Conservation (phyloP, 257 asterid genomes). For the Orobanche coerulescens region DNA sequence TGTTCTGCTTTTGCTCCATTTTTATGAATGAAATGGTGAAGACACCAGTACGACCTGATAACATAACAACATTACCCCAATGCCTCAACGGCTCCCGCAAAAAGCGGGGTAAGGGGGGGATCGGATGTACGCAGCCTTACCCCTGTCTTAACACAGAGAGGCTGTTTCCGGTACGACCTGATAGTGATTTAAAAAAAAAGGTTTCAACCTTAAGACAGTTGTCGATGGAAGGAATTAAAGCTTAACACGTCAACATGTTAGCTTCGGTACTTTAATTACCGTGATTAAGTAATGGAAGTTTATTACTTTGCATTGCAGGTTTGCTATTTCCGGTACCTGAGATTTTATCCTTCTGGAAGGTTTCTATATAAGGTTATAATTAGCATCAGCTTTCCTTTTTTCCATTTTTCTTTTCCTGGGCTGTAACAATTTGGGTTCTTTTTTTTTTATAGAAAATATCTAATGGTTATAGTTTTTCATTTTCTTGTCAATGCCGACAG, state of each 20-base stretch:
- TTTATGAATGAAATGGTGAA: background rate
- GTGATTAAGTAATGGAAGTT: background rate
- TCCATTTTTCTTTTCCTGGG: slow-evolving; percentile 3
- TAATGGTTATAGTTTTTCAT: slow-evolving; percentile 1
- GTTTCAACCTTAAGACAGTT: too few species aligned
- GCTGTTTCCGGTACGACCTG: too few species aligned
- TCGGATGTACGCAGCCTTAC: too few species aligned
- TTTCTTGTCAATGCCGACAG: slow-evolving; percentile 30
- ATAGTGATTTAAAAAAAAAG: too few species aligned
- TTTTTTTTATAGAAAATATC: background rate
- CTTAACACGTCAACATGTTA: too few species aligned
- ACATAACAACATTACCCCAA: too few species aligned
- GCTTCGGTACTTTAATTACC: background rate
- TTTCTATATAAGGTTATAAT: slow-evolving; percentile 71
- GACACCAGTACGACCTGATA: background rate
- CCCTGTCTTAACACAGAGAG: too few species aligned
- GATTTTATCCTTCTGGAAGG: slow-evolving; percentile 93
- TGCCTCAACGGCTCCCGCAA: too few species aligned
- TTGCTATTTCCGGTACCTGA: slow-evolving; percentile 85
- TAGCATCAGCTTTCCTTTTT: background rate
- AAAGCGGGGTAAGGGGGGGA: too few species aligned
- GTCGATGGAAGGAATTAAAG: too few species aligned
- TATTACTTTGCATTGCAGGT: slow-evolving; percentile 46
- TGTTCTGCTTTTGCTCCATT: background rate
- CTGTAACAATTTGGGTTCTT: background rate